Base-by-base conservation (phyloP, 345 rosid species). In the Combretum micranthum region DNA sequence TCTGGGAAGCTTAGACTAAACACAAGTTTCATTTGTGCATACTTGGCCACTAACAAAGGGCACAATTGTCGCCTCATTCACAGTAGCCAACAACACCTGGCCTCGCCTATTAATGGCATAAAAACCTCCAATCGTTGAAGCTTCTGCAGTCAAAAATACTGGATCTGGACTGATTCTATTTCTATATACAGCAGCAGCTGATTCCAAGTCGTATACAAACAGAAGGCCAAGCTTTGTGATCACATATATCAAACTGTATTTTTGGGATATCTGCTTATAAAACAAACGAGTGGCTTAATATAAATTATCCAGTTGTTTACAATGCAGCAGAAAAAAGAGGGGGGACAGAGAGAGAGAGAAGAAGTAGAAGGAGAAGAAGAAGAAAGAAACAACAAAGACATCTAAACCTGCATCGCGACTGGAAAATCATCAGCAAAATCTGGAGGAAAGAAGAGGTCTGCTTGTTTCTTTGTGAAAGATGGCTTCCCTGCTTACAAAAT, bases 381-480 rank as follows among this genome's bases (percentile, higher is more conserved):
- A 32, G 8, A 32, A 32, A 32, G 8, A 32, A 32, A 11, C 39
- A 32, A 5, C 10, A 32, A 25, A 32, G 0, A 32, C 39, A 64
- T 56, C 23, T 18, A 53, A 57, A 93, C 99, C 96, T 93, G 97
- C 99, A 93, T 93, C 22, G 97, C 96, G 22, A 93, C 97, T 45
- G 99, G 99, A 66, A 93, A 93, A 69, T 93, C 99, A 69, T 93
- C 99, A 15, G 87, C 92, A 80, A 93, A 93, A 77, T 93, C 99
- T 32, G 99, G 99, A 16, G 97, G 99, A 42, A 90, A 90, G 77
- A 90, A 93, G 51, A 93, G 97, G 78, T 93, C 99, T 12, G 99
- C 97, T 71, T 90, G 95, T 63, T 90, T 93, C 81, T 93, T 93
- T 14, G 95, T 64, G 73, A 87, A 93, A 26, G 99, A 82, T 55